Conservation (phyloP, 2,329 filamentous ascomycete genomes). For the Calonectria honghensis region DNA sequence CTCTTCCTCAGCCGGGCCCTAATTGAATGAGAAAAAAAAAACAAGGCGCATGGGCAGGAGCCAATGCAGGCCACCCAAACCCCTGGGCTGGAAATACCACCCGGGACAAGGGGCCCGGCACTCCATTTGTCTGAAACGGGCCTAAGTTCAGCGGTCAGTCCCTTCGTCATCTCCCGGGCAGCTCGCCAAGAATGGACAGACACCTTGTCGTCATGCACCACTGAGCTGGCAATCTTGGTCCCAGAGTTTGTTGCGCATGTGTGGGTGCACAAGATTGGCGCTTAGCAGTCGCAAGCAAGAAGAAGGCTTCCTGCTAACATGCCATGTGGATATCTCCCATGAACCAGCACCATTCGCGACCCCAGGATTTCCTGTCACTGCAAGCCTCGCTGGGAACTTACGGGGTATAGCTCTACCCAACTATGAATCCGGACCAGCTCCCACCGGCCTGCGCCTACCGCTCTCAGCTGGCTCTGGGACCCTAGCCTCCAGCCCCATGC, state of each 20-base stretch:
- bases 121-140: constrained; percentile 53
- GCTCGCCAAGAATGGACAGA: constrained; percentile 20
- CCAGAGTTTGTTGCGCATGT: constrained; percentile 8
- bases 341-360: neutral
- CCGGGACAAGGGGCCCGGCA: constrained; percentile 24
- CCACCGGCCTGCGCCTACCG: constrained; percentile 10
- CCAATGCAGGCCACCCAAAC: constrained; percentile 30
- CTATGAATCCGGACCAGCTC: neutral
- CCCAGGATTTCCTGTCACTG: constrained; percentile 20
- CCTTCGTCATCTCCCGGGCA: constrained; percentile 52
- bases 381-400: constrained; percentile 10
- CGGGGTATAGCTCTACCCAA: neutral
- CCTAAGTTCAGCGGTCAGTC: constrained; percentile 49
- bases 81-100: constrained; percentile 35
- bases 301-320: constrained; percentile 4
- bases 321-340: constrained; percentile 11
- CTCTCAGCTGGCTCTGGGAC: constrained; percentile 16
- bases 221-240: constrained; percentile 29
- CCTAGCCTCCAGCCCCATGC: constrained; percentile 42
- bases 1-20: neutral
- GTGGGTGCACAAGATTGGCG: constrained; percentile 7
- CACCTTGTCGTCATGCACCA: constrained; percentile 27
- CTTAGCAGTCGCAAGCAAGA: constrained; percentile 6
- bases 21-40: constrained; percentile 28
- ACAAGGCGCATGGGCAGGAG: constrained; percentile 5